Evolutionary conservation across 805 yeast species (phyloP).

Genomic region (Suhomyces sp.): DNA sequence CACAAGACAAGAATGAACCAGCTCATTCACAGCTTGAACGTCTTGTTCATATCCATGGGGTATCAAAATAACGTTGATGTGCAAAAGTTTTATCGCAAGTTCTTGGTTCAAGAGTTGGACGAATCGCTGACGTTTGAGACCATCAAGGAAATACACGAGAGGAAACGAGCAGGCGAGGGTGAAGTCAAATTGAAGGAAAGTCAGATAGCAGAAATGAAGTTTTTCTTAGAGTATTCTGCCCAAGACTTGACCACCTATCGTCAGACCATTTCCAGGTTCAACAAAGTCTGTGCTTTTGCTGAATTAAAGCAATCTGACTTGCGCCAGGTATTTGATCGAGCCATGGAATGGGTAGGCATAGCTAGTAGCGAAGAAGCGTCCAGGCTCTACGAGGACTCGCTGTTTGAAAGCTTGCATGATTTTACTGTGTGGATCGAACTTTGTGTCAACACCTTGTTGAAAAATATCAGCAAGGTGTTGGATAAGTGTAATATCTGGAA

Average conservation of each 20-base stretch:
- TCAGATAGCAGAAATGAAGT: conserved; percentile 40
- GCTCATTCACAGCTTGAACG: conserved; percentile 47
- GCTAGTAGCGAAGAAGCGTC: background rate
- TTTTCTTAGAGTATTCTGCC: conserved; percentile 46
- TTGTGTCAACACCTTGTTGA: conserved; percentile 21
- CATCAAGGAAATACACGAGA: conserved; percentile 24
- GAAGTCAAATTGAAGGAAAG: conserved; percentile 20
- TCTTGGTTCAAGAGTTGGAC: conserved; percentile 11
- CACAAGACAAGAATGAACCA: conserved; percentile 49
- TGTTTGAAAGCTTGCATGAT: conserved; percentile 12
- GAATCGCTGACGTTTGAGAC: conserved; percentile 31
- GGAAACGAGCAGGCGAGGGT: conserved; percentile 16
- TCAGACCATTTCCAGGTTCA: conserved; percentile 28
- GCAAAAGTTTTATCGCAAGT: conserved; percentile 7
- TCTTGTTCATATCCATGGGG: conserved; percentile 36
- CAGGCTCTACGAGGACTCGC: conserved; percentile 1
- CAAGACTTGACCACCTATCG: conserved; percentile 39
- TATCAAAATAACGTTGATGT: conserved; percentile 25
- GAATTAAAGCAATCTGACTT: conserved; percentile 35
- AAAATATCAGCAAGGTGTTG: conserved; percentile 20
- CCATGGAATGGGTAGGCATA: conserved; percentile 2
- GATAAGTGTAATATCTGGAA: conserved; percentile 32
- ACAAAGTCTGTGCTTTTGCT: conserved; percentile 33
- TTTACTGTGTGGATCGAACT: conserved; percentile 24
- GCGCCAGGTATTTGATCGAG: conserved; percentile 16